Base-by-base conservation (phyloP, 495 filamentous ascomycete genomes). In the Tuber aestivum region DNA sequence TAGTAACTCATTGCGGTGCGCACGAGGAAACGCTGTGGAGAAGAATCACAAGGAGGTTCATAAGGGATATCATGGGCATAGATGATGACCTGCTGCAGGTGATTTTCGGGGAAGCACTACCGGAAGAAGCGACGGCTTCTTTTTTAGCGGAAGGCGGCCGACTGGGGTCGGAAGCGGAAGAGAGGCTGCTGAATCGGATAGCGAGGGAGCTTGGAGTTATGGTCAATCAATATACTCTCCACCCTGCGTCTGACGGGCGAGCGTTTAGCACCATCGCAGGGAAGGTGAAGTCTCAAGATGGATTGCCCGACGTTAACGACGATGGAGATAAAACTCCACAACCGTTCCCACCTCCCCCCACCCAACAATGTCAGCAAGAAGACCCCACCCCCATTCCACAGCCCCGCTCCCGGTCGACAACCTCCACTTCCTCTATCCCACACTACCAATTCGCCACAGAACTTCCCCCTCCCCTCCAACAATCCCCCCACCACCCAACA, bases 21-120 rank as follows among this genome's bases (percentile, higher is more conserved):
- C 81, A 87, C 73, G 80, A 82, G 41, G 91, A 93, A 78, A 90
- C 91, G 0, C 87, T 96, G 75, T 94, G 92, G 93, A 89, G 89
- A 72, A 88, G 90, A 5, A 89, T 97, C 69, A 97, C 95, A 6
- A 89, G 93, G 71, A 91, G 91, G 80, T 91, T 97, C 27, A 94
- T 99, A 70, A 88, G 89, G 37, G 94, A 97, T 83, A 84, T 99
- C 65, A 91, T 99, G 82, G 94, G 96, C 4, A 93, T 98, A 72
- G 94, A 98, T 77, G 94, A 97, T 76, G 87, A 88, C 48, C 85
- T 95, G 42, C 88, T 98, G 9, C 91, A 91, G 3, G 89, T 97
- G 38, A 89, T 98, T 8, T 93, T 97, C 75, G 95, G 95, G 3
- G 95, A 97, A 84, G 86, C 88, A 18, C 84, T 98, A 41, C 90